phyloP scores from a whole-genome alignment of 768 basidiomycete genomes.

The Pleurotus salmoneostramineus region DNA sequence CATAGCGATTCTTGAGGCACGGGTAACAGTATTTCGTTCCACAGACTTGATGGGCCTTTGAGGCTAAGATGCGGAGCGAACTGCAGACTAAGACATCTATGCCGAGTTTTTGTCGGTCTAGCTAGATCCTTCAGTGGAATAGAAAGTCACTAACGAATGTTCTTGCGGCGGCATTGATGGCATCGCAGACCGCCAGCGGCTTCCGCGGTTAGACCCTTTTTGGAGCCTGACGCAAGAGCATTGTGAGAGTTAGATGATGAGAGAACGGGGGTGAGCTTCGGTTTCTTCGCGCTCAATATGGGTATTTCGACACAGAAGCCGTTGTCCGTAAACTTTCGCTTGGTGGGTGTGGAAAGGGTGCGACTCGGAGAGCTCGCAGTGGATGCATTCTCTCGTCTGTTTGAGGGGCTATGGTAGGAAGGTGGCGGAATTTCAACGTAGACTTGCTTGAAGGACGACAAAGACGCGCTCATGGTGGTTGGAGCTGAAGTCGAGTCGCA shows the following conservation, averaged over 20 bases:
- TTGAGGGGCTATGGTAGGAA: constrained; percentile 23
- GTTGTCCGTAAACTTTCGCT: constrained; percentile 43
- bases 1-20: constrained; percentile 70
- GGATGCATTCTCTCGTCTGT: constrained; percentile 9
- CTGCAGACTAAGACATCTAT: constrained; percentile 34
- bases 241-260: constrained; percentile 13
- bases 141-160: constrained; percentile 38
- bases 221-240: background rate
- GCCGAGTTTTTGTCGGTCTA: constrained; percentile 1
- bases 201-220: constrained; percentile 11
- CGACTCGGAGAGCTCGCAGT: too few relatives aligned
- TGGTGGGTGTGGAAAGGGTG: constrained; percentile 14
- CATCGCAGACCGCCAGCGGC: constrained; percentile 51
- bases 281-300: constrained; percentile 25
- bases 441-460: constrained; percentile 32
- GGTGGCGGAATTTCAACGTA: constrained; percentile 61
- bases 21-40: constrained; percentile 55
- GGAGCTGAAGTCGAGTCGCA: constrained; percentile 5
- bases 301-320: constrained; percentile 16
- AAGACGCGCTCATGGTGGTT: constrained; percentile 25
- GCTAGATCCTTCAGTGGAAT: background rate
- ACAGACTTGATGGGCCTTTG: constrained; percentile 36
- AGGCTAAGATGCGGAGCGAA: constrained; percentile 11
- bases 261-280: constrained; percentile 14
- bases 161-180: constrained; percentile 70